Evolutionary conservation across 2,329 filamentous ascomycete genomes (phyloP), one percentile per base, ranked within the genome.

Genomic region (Penicillium sp.): DNA sequence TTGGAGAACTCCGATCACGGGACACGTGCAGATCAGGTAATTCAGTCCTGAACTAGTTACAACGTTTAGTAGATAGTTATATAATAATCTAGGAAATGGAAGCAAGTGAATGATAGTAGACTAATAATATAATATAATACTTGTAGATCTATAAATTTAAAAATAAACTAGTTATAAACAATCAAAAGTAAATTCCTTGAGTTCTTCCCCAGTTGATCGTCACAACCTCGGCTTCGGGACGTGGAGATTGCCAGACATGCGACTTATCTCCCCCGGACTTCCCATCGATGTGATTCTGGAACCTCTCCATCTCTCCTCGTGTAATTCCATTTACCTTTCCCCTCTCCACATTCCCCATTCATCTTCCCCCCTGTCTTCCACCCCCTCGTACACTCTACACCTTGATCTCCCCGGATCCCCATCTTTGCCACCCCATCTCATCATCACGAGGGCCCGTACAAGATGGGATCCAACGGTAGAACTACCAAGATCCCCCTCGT

Each of bases 401-500:
- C 17, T 27, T 44, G 2, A 36, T 23, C 27, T 17, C 17, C 47
- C n/a, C 10, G 47, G 39, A 41, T 52, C 27, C 38, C 31, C 47
- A 21, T 49, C 50, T 51, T 59, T 61, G 48, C 55, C 54, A 51
- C 55, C 41, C 52, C 9, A 38, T 41, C 50, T 52, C 55, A 61
- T 57, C 49, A 41, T 45, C 47, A 42, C 19, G 17, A 35, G 12
- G 58, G 50, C 27, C 19, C 21, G 5, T 58, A 50, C 54, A 68
- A 61, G 55, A 77, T 77, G 75, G 72, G 67, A 57, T 68, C 73
- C 57, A 73, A 70, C 61, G 72, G 70, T 55, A 74, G 71, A 63
- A 72, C 71, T 33, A 74, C 71, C 54, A 79, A 76, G 64, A 67
- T 96, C 35, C 90, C 93, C 45, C 79, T 97, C 67, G 89, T 97